Percentiles rank a stretch among this genome's conserved stretches.
Conservation (phyloP, 1,139 yeast genomes). For the Hansenula sp. region DNA sequence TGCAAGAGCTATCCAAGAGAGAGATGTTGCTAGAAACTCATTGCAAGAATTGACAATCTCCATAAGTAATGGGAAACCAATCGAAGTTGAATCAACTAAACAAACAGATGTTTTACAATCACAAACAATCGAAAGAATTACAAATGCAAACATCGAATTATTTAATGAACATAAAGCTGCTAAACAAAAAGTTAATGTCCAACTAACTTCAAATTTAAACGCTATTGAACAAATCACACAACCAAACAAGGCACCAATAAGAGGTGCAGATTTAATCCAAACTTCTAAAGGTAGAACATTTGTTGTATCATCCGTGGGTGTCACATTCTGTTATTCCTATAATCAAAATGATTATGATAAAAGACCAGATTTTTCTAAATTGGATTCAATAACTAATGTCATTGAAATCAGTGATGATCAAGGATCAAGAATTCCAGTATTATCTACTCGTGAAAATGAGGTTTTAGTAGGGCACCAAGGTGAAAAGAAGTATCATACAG, state of each 20-base stretch:
- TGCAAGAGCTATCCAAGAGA: conserved; percentile 63
- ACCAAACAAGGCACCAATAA: conserved; percentile 4
- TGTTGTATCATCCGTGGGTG: too few relatives aligned
- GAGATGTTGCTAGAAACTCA: conserved; percentile 50
- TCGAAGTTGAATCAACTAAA: neutral
- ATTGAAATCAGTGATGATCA: too few relatives aligned
- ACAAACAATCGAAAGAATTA: conserved; percentile 26
- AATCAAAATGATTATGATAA: too few relatives aligned
- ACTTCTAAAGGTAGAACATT: too few relatives aligned
- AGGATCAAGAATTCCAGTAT: too few relatives aligned
- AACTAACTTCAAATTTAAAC: neutral
- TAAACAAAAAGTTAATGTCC: conserved; percentile 32
- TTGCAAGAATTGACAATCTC: conserved; percentile 21
- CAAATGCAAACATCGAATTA: conserved; percentile 34
- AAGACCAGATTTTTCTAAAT: too few relatives aligned
- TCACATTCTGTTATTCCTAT: too few relatives aligned
- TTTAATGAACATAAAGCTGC: conserved; percentile 40
- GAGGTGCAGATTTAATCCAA: neutral
- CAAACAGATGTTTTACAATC: conserved; percentile 7
- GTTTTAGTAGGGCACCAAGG: too few relatives aligned
- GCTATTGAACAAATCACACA: conserved; percentile 20
- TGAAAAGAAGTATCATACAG: neutral
- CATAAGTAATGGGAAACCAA: conserved; percentile 15
- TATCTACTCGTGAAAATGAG: too few relatives aligned
- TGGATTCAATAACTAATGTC: too few relatives aligned